A percentile compares a stretch with the other conserved stretches of the same genome.
Evolutionary conservation across 192 early-diverging fungal genomes (phyloP).

Genomic region (Cladochytrium replicatum): DNA sequence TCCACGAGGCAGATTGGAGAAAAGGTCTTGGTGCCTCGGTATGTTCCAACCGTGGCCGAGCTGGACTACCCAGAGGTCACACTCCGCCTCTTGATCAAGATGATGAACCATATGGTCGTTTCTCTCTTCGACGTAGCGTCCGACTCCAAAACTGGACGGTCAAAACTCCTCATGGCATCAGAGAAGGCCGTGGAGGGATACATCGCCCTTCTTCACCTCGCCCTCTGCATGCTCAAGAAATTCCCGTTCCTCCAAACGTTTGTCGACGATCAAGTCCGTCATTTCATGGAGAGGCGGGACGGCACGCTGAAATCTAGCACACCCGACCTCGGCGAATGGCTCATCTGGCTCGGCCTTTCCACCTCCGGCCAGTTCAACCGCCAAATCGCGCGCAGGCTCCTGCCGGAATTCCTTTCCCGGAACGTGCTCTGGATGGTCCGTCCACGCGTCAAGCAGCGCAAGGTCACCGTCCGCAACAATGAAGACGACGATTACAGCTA

Average conservation of each 20-base stretch:
- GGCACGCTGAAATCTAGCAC: neutral
- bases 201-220: neutral
- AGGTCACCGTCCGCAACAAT: neutral
- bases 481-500: neutral
- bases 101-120: neutral
- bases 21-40: neutral
- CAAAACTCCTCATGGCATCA: neutral
- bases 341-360: neutral
- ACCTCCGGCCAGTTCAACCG: neutral
- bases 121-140: neutral
- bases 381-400: neutral
- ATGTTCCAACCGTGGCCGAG: neutral
- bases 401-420: neutral
- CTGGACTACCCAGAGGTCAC: neutral
- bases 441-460: too few relatives aligned
- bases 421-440: neutral
- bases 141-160: neutral
- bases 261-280: neutral
- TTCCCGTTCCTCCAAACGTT: neutral
- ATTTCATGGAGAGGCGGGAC: neutral
- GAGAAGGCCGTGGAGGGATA: neutral
- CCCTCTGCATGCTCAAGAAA: neutral
- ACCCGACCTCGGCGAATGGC: neutral
- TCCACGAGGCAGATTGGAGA: neutral
- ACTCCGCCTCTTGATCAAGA: neutral